phyloP scores from a whole-genome alignment of 495 filamentous ascomycete genomes.

The Tuber umbilicatum region DNA sequence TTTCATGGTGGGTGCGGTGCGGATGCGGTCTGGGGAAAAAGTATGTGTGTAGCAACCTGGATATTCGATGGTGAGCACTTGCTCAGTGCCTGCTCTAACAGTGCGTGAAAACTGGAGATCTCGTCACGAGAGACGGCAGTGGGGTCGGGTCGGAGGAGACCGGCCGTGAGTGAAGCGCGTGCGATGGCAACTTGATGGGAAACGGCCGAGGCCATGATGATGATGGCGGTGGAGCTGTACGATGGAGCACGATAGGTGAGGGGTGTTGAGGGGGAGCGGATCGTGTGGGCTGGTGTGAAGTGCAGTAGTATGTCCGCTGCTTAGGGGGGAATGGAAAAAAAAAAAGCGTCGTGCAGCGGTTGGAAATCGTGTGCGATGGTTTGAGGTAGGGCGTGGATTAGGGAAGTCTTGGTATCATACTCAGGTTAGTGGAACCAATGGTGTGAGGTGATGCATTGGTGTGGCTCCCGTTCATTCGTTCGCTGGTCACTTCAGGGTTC shows the following conservation, averaged over 20 bases:
- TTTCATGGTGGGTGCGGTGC: conserved; percentile 37
- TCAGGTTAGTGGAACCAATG: background rate
- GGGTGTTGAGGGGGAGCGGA: conserved; percentile 7
- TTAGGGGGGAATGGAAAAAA: background rate
- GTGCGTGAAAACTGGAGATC: conserved; percentile 62
- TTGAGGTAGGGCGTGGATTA: background rate
- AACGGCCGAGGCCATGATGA: conserved; percentile 53
- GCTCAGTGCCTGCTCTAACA: conserved; percentile 60
- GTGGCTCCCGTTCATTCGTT: background rate
- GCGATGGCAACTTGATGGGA: conserved; percentile 67
- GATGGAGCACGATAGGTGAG: background rate
- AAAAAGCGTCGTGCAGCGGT: background rate
- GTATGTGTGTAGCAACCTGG: conserved; percentile 72
- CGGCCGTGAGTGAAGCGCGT: conserved; percentile 70
- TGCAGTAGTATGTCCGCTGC: background rate
- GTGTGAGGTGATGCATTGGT: background rate
- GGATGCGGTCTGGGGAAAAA: conserved; percentile 52
- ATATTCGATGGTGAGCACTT: conserved; percentile 78
- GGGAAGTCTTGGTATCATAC: background rate
- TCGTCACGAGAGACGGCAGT: conserved; percentile 62
- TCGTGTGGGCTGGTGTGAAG: conserved; percentile 3
- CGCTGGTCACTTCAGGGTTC: background rate
- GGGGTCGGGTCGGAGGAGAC: conserved; percentile 70
- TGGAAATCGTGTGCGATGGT: background rate
- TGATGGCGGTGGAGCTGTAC: background rate